Percentiles rank a stretch among this genome's conserved stretches.
phyloP scores from a whole-genome alignment of 2,329 filamentous ascomycete genomes.

The Sclerotinia trifoliorum region DNA sequence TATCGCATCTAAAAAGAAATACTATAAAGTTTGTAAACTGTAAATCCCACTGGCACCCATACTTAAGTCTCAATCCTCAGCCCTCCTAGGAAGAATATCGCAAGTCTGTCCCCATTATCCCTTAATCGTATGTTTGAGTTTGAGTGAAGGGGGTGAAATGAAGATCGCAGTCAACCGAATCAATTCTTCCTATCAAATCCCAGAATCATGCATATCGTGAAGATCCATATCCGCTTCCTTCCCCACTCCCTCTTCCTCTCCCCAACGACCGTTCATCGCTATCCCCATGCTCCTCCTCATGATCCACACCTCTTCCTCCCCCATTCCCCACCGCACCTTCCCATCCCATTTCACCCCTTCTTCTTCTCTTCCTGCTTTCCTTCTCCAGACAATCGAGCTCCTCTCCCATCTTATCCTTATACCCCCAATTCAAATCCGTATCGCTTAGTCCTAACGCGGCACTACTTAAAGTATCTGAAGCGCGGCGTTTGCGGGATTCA shows the following conservation, averaged over 20 bases:
- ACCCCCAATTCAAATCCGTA: neutral
- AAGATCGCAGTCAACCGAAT: no score
- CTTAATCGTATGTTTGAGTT: neutral
- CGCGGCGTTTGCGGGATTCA: slow-evolving; percentile 8
- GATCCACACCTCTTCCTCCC: neutral
- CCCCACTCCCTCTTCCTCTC: neutral
- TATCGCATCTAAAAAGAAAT: neutral
- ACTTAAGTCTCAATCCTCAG: neutral
- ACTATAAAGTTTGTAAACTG: no score
- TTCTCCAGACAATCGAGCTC: slow-evolving; percentile 14
- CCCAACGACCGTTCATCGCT: no score
- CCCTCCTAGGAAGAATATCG: neutral
- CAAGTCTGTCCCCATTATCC: no score
- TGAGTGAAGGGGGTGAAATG: neutral
- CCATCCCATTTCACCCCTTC: neutral
- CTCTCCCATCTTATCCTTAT: slow-evolving; percentile 16
- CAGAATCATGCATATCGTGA: neutral
- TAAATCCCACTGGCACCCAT: no score
- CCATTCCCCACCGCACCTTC: neutral
- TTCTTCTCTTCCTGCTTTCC: neutral
- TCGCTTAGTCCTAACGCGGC: neutral
- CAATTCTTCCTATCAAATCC: neutral
- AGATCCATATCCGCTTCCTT: neutral
- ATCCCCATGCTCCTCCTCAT: neutral
- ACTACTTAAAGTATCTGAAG: neutral